phyloP scores from a whole-genome alignment of 768 basidiomycete genomes.

The Coprinopsis cinerea region DNA sequence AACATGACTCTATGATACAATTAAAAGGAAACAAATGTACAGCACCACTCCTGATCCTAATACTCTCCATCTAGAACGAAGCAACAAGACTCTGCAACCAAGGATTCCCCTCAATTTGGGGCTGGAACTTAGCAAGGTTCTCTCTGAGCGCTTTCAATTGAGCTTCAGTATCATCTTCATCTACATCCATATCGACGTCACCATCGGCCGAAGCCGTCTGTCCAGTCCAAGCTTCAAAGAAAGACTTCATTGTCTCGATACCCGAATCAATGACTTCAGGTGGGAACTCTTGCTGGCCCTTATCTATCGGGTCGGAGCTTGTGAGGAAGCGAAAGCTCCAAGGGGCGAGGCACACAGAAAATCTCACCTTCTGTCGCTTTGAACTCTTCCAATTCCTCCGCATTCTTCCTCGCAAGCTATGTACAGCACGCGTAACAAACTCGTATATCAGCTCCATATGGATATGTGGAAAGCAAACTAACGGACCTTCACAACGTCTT shows the following conservation, averaged over 20 bases:
- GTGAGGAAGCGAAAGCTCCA: constrained; percentile 25
- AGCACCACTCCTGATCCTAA: too few relatives aligned
- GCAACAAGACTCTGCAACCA: constrained; percentile 67
- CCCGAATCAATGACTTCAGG: constrained; percentile 70
- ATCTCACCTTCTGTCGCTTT: constrained; percentile 12
- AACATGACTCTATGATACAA: too few relatives aligned
- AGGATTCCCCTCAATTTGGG: constrained; percentile 66
- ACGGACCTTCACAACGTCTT: constrained; percentile 74
- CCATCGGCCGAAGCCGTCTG: constrained; percentile 38
- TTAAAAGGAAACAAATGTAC: too few relatives aligned
- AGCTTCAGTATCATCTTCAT: constrained; percentile 5
- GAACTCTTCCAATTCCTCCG: constrained; percentile 21
- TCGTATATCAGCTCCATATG: neutral
- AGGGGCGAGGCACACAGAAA: neutral
- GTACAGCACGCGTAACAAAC: neutral
- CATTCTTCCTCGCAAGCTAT: constrained; percentile 57
- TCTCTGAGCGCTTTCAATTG: constrained; percentile 40
- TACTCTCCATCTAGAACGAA: constrained; percentile 29
- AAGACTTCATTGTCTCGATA: constrained; percentile 69
- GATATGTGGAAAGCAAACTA: neutral
- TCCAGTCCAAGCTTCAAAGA: constrained; percentile 60
- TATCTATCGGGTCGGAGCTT: constrained; percentile 23
- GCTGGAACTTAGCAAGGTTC: constrained; percentile 60
- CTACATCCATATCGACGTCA: constrained; percentile 40
- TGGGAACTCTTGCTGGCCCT: constrained; percentile 35